Conservation (phyloP, 495 filamentous ascomycete genomes). For the Aspergillus hancockii region DNA sequence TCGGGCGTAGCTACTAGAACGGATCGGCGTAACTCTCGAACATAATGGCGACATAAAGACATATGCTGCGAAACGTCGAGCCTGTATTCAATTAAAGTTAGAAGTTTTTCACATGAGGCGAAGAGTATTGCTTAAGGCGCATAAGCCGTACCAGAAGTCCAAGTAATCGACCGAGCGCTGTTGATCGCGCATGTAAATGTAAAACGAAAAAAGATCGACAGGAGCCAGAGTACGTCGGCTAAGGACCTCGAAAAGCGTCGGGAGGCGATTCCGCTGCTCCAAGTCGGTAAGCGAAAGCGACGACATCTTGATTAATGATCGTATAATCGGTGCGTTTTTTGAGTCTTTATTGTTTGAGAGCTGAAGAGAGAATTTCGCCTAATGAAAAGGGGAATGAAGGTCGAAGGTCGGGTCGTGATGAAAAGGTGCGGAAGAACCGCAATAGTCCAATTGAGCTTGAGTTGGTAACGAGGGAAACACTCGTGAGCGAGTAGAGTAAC, state of each 20-base stretch:
- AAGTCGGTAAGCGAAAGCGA: conserved; percentile 32
- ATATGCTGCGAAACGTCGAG: conserved; percentile 99
- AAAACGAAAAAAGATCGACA: conserved; percentile 97
- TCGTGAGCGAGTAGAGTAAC: conserved; percentile 1
- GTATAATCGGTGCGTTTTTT: background rate
- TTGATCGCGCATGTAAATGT: conserved; percentile 99
- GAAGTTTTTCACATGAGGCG: background rate
- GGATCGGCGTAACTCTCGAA: conserved; percentile 89
- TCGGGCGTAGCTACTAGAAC: conserved; percentile 93
- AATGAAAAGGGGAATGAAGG: conserved; percentile 25
- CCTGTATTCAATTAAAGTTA: conserved; percentile 52
- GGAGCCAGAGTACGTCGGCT: conserved; percentile 87
- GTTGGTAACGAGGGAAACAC: conserved; percentile 3
- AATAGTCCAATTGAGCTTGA: background rate
- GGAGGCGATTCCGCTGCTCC: conserved; percentile 75
- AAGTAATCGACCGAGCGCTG: conserved; percentile 96
- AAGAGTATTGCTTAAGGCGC: background rate
- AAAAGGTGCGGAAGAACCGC: conserved; percentile 10
- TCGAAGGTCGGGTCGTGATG: conserved; percentile 7
- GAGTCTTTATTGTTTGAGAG: background rate
- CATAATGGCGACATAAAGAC: conserved; percentile 96
- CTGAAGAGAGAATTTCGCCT: conserved; percentile 12
- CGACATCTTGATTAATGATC: conserved; percentile 29
- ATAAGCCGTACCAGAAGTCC: conserved; percentile 80
- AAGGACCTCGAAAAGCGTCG: conserved; percentile 92